phyloP scores from a whole-genome alignment of 331 rosid genomes.

The Rosa hybrid region DNA sequence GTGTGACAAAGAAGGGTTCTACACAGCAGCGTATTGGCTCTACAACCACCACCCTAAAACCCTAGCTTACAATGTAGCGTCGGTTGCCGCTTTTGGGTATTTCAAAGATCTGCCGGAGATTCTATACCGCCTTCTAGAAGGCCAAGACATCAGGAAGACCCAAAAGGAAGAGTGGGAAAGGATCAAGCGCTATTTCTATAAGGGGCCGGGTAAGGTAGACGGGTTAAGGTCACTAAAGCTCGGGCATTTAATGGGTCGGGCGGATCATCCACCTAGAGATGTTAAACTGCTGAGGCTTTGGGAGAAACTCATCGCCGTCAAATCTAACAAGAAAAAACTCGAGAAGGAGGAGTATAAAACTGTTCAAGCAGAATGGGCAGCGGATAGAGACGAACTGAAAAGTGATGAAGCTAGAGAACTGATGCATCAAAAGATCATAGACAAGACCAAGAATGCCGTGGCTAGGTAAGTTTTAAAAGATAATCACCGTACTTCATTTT shows the following conservation, averaged over 20 bases:
- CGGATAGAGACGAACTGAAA: background rate
- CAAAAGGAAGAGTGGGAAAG: too few species aligned
- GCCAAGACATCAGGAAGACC: background rate
- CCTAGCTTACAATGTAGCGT: background rate
- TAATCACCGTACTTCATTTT: too few species aligned
- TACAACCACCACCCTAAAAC: conserved; percentile 1
- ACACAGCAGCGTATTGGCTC: conserved; percentile 8
- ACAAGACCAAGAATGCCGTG: background rate
- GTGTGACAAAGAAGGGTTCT: background rate
- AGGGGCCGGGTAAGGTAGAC: background rate
- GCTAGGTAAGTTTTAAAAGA: background rate
- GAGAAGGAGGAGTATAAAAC: background rate
- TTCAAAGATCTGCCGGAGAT: conserved; percentile 6
- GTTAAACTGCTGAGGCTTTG: background rate
- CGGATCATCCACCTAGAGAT: background rate
- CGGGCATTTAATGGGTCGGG: background rate
- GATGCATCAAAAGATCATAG: background rate
- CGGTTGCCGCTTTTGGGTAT: background rate
- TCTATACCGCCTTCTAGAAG: background rate
- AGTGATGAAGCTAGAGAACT: background rate
- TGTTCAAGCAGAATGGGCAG: background rate
- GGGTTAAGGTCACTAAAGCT: background rate
- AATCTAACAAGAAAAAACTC: background rate
- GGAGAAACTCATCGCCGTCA: background rate
- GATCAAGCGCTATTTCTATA: too few species aligned